A percentile compares a stretch with the other conserved stretches of the same genome.
Conservation (phyloP, 306 rosid genomes). For the Comarum palustre region DNA sequence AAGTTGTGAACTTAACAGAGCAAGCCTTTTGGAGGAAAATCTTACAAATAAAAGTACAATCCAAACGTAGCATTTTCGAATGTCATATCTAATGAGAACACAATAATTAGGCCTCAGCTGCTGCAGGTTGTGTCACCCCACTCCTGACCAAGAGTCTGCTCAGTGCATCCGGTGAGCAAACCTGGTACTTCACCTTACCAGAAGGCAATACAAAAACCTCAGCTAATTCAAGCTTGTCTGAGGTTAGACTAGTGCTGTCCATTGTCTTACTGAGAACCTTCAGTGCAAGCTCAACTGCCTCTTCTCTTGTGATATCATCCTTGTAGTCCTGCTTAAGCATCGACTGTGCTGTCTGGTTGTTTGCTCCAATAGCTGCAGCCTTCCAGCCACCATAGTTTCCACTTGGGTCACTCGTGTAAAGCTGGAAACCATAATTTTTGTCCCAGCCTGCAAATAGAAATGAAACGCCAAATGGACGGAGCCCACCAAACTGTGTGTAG, state of each 20-base stretch:
- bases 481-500: conserved; percentile 45
- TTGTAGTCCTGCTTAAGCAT: conserved; percentile 49
- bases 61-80: conserved; percentile 12
- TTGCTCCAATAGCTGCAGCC: conserved; percentile 47
- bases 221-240: conserved; percentile 40
- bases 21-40: background rate
- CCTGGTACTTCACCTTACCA: conserved; percentile 41
- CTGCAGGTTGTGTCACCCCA: conserved; percentile 42
- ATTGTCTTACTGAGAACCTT: conserved; percentile 46
- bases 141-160: conserved; percentile 35
- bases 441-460: conserved; percentile 49
- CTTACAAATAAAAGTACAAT: conserved; percentile 15
- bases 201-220: conserved; percentile 40
- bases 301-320: conserved; percentile 44
- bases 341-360: conserved; percentile 46
- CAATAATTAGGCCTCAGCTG: conserved; percentile 28
- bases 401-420: conserved; percentile 48
- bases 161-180: conserved; percentile 28
- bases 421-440: conserved; percentile 42
- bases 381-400: conserved; percentile 50
- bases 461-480: conserved; percentile 44
- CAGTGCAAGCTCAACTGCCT: conserved; percentile 41
- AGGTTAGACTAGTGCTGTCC: conserved; percentile 47
- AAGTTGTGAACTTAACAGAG: conserved; percentile 1
- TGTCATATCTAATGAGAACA: conserved; percentile 2